Evolutionary conservation across 163 green algal genomes (phyloP), one percentile per base, ranked within the genome.

Genomic region (Volvox carteri): DNA sequence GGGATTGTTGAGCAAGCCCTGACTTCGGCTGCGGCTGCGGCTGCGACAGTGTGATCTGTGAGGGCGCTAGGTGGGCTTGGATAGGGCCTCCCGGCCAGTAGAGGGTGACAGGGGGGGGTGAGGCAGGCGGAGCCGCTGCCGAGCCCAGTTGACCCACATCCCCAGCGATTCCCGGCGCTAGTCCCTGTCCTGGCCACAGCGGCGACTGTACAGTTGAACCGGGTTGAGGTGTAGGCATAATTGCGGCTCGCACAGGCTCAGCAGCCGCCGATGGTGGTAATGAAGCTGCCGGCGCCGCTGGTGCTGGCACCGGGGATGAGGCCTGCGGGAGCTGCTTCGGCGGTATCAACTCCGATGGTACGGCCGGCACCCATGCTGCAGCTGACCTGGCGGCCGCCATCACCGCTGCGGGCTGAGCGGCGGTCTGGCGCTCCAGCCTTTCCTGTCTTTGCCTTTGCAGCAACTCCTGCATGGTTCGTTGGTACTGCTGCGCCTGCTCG

Each of bases 351-450:
- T 28, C 11, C 58, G 70, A 21, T 19, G 70, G 39, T 48, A 25
- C 28, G 25, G 33, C 4, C 62, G 84, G 33, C 67, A 44, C 72
- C 35, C 21, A 33, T 21, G 30, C 68, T 33, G 28, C n/a, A 85
- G 70, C 18, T 85, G 87, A 23, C 85, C 42, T 23, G 44, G 84
- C 18, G 41, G 56, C 72, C 70, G 76, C 77, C 21, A 18, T 41
- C 81, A 30, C 41, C 80, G 87, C 60, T 75, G 70, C n/a, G 39
- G 60, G 37, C 52, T 28, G 28, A 39, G 46, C 78, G 46, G 87
- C 84, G 50, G 37, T 21, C 50, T 83, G 83, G 8, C 54, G 73
- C 30, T 73, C 50, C 54, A 9, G 28, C 46, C 12, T 65, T 16
- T 30, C 62, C 33, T 46, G n/a, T 11, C 80, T 65, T 74, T 87